Base-by-base conservation (phyloP, 2,329 filamentous ascomycete genomes). In the Rhexocercosporidium sp. region DNA sequence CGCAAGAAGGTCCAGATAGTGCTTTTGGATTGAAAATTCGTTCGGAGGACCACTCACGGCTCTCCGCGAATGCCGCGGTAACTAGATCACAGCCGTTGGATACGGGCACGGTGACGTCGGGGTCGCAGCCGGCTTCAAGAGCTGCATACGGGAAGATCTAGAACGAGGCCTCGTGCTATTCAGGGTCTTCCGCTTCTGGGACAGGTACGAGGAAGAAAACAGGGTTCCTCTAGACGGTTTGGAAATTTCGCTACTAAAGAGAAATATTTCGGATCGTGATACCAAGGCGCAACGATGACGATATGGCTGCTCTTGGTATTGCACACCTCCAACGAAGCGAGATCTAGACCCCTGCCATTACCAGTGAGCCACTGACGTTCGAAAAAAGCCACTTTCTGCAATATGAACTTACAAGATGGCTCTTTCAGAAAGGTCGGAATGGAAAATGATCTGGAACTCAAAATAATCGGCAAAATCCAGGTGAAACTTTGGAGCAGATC, bases 111-210 rank as follows among this genome's bases (percentile, higher is more conserved):
- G 56, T 59, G 56, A 59, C 56, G 57, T 60, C 37, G 22, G 12
- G n/a, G 9, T 25, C 22, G 20, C 18, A 27, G n/a, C 7, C 5
- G 20, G 22, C 34, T 44, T 22, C 20, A 22, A 6, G 9, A 25
- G 20, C 20, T 25, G 7, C 56, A 44, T 20, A 16, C 39, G 7
- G 3, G 39, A 25, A 34, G 56, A 46, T 60, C 39, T 60, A 44
- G 39, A 46, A 57, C 57, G 25, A 60, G 25, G 8, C 29, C 39
- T 29, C 41, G 57, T 60, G 57, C 57, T 12, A n/a, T 44, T 31
- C 57, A 60, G 39, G 57, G 25, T 60, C 41, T 60, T 31, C 22
- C 14, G 39, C 29, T 57, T 57, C 18, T 14, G 27, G 53, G 3
- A 25, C 31, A 57, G 53, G 53, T 22, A 22, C 53, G 1, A 20